These are phyloP conservation scores for Russula virescens DNA, from an alignment of 768 basidiomycete species.

Conservation along the genomic window DNA sequence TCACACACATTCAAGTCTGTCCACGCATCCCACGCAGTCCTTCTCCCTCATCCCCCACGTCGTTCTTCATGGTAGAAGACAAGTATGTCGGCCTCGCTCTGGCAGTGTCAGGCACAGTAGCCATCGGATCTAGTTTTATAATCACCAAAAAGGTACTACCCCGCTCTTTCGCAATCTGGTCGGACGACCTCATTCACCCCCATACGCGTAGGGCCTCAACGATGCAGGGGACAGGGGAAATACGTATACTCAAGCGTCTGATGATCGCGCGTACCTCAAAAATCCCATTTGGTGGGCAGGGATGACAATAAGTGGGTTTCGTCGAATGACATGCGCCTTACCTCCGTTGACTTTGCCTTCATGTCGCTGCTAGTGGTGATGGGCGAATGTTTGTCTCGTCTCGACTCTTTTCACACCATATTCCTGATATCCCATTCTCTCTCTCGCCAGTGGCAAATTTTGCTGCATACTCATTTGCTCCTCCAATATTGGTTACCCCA, in stretches of 20 bases:
- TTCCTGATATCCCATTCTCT: not conserved
- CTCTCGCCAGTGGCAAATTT: constrained; percentile 67
- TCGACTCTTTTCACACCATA: not conserved
- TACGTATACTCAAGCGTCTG: constrained; percentile 56
- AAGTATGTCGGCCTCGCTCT: constrained; percentile 93
- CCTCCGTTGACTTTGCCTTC: not conserved
- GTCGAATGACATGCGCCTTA: not conserved
- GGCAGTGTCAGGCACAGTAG: constrained; percentile 75
- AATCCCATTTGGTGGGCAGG: constrained; percentile 99
- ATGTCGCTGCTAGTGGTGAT: constrained; percentile 59
- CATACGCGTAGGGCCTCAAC: constrained; percentile 68
- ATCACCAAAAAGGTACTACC: constrained; percentile 91
- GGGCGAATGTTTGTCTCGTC: constrained; percentile 67
- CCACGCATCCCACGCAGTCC: constrained; percentile 1
- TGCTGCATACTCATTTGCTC: constrained; percentile 96
- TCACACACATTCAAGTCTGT: not conserved
- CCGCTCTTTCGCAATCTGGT: not conserved
- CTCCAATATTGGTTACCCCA: constrained; percentile 96
- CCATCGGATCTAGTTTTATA: constrained; percentile 95
- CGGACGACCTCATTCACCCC: constrained; percentile 16
- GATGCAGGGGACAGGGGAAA: constrained; percentile 61
- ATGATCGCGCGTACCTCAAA: constrained; percentile 77
- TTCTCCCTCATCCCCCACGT: not conserved
- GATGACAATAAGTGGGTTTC: constrained; percentile 76
- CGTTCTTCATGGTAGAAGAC: constrained; percentile 66